These are phyloP conservation scores for Globisporangium polare DNA, from an alignment of 352 stramenopile genomes.

Conservation along the genomic window DNA sequence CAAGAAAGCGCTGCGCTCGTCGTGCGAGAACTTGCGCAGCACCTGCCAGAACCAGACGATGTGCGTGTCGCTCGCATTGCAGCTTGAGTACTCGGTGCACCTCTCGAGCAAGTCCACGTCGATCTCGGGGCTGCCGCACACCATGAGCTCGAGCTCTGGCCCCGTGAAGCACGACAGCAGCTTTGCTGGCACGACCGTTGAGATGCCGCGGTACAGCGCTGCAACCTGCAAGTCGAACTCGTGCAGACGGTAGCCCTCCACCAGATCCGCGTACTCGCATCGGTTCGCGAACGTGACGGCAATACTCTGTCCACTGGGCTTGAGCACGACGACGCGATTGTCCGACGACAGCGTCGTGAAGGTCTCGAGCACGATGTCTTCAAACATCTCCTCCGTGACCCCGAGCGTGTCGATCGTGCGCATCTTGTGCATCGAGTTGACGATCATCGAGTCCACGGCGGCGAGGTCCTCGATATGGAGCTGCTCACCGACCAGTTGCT, in stretches of 20 bases:
- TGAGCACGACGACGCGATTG: constrained; percentile 72
- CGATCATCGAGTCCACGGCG: constrained; percentile 80
- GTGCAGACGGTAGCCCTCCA: constrained; percentile 74
- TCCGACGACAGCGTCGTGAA: constrained; percentile 89
- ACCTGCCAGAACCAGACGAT: constrained; percentile 88
- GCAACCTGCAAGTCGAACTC: constrained; percentile 65
- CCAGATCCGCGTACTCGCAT: constrained; percentile 74
- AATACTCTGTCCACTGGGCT: constrained; percentile 48
- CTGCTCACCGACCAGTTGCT: constrained; percentile 74
- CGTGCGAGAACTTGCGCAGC: constrained; percentile 68
- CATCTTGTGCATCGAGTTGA: constrained; percentile 87
- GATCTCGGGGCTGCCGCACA: constrained; percentile 79
- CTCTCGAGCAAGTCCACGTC: constrained; percentile 76
- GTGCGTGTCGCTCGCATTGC: constrained; percentile 60
- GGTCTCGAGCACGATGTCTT: constrained; percentile 88
- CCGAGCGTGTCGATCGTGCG: constrained; percentile 68
- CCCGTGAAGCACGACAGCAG: constrained; percentile 80
- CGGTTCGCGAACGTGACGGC: constrained; percentile 80
- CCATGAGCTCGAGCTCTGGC: constrained; percentile 76
- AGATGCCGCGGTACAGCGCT: constrained; percentile 53
- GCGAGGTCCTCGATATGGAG: constrained; percentile 79
- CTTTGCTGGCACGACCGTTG: constrained; percentile 70
- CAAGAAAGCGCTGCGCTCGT: constrained; percentile 83
- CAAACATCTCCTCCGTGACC: constrained; percentile 86
- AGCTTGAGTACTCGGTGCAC: constrained; percentile 88